Evolutionary conservation across 805 yeast genomes (phyloP).

Genomic region (Saccharomycopsis fibuligera): DNA sequence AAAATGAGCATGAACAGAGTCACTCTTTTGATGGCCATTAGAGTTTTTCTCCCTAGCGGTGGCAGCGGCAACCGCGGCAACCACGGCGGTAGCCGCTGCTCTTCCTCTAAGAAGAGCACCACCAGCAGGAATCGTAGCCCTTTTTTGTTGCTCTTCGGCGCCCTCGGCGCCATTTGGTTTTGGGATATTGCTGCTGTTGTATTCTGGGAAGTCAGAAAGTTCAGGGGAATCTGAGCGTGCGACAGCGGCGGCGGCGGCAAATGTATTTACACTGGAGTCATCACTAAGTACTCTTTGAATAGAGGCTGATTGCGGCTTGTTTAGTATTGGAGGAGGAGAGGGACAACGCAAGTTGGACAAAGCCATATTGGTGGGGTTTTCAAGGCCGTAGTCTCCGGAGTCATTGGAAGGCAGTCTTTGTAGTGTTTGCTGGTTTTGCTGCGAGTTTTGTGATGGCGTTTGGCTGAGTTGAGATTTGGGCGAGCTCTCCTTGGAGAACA

Average conservation of each 20-base stretch:
- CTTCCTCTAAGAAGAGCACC: background rate
- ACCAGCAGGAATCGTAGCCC: slow-evolving; percentile 1
- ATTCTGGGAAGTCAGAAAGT: background rate
- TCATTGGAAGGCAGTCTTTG: no score
- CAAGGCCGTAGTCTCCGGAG: no score
- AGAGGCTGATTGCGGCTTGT: background rate
- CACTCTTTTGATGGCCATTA: slow-evolving; percentile 38
- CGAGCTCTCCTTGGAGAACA: no score
- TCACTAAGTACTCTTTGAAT: background rate
- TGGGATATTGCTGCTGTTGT: no score
- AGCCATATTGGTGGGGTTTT: background rate
- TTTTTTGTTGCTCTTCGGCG: background rate
- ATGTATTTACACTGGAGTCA: background rate
- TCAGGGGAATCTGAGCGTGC: background rate
- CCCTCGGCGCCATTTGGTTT: background rate
- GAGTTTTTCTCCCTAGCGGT: background rate
- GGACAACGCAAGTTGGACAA: background rate
- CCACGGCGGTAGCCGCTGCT: background rate
- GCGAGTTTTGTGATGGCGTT: no score
- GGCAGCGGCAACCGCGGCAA: background rate
- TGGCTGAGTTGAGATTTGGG: no score
- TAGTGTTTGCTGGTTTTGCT: no score
- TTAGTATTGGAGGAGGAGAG: background rate
- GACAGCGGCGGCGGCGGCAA: background rate
- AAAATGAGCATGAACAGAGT: slow-evolving; percentile 77